Evolutionary conservation across 2,329 filamentous ascomycete species (phyloP), one percentile per base, ranked within the genome.

Genomic region (Rhynchosporium agropyri): DNA sequence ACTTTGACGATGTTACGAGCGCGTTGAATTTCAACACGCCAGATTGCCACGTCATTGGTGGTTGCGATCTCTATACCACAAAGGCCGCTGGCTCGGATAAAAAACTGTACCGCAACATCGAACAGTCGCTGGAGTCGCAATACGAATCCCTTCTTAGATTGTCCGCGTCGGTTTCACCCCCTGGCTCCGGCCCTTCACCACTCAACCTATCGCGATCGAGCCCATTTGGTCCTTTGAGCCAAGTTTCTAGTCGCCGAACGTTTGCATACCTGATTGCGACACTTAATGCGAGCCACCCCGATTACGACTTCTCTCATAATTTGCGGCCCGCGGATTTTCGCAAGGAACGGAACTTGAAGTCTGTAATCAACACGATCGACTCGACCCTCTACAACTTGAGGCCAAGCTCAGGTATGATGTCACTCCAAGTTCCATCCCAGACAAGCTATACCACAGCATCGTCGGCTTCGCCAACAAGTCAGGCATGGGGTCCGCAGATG

Each of bases 251-350:
- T 73, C 90, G 95, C 43, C 88, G 94, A 69, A 97, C 91, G 0
- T 98, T 96, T 77, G 93, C 95, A 50, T 98, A 98, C 76, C 80
- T 99, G 58, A 98, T 99, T 70, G 95, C 95, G 43, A 98, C 94
- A 0, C 81, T 99, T 42, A 99, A 99, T 74, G 95, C 95, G 4
- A 96, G 91, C 63, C 94, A 99, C 77, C 88, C 91, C 1, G 91
- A 99, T 77, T 98, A 99, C 76, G 95, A 99, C 77, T 99, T 99
- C 78, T 97, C 92, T 2, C 90, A 97, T 73, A 89, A 95, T 40
- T 81, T 98, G 63, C 88, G 93, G 43, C 93, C 95, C 0, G 85
- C 88, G 42, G 95, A 99, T 75, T 99, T 99, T 76, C 89, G 89
- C 70, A 88, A 90, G 67, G 93, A 97, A 79, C 84, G 89, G 63